Conservation (phyloP, 352 stramenopile species). For the Aphanomyces stellatus region DNA sequence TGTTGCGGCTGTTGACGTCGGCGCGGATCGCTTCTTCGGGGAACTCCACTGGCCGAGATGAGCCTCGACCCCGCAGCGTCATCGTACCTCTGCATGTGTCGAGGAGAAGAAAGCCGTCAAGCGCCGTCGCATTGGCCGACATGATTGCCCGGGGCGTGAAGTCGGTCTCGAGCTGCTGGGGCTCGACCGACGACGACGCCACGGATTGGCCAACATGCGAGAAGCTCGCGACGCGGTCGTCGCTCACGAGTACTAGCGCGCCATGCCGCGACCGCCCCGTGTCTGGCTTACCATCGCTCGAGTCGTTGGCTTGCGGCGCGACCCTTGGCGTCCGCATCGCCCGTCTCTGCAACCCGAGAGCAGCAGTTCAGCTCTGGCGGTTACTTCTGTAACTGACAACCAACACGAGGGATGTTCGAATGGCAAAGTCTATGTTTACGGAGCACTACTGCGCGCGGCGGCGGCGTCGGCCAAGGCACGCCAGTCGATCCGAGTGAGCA, state of each 20-base stretch:
- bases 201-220: neutral
- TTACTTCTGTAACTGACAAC: too few species aligned
- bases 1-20: slow-evolving; percentile 48
- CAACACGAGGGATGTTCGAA: too few species aligned
- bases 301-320: neutral
- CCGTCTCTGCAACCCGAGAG: too few species aligned
- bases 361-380: too few species aligned
- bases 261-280: neutral
- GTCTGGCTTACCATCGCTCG: neutral
- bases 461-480: neutral
- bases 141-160: neutral
- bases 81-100: slow-evolving; percentile 55
- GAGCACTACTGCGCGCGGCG: neutral
- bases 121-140: slow-evolving; percentile 2
- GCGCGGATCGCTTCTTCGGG: slow-evolving; percentile 63
- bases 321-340: neutral
- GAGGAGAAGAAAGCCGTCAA: slow-evolving; percentile 73
- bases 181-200: neutral
- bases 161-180: neutral
- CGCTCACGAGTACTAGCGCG: neutral
- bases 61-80: neutral
- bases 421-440: neutral
- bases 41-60: slow-evolving; percentile 47
- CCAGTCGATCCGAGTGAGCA: neutral
- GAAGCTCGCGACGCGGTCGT: neutral